Percentiles rank a stretch among this genome's conserved stretches.
Conservation (phyloP, 2,329 filamentous ascomycete genomes). For the Fusarium irregulare region DNA sequence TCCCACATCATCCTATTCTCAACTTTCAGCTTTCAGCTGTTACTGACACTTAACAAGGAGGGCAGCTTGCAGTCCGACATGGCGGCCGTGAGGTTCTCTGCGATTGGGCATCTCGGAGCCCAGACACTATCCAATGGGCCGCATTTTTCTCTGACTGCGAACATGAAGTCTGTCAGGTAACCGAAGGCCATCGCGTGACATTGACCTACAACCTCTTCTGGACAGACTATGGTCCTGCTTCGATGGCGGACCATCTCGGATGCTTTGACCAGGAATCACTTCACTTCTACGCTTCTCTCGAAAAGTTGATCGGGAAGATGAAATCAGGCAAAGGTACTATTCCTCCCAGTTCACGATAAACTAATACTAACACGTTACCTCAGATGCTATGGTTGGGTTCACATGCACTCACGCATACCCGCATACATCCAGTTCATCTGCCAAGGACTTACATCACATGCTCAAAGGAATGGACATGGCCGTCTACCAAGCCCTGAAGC, state of each 20-base stretch:
- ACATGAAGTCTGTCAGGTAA: slow-evolving; percentile 64
- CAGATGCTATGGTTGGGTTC: slow-evolving; percentile 58
- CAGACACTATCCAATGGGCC: slow-evolving; percentile 55
- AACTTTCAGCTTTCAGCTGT: too few species aligned
- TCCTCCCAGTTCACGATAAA: fast-evolving
- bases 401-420: slow-evolving; percentile 61
- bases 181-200: slow-evolving; percentile 59
- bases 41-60: slow-evolving; percentile 46
- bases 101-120: slow-evolving; percentile 53
- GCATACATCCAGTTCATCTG: slow-evolving; percentile 49
- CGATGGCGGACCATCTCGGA: slow-evolving; percentile 28
- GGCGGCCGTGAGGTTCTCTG: slow-evolving; percentile 50
- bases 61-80: slow-evolving; percentile 58
- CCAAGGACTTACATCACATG: slow-evolving; percentile 46
- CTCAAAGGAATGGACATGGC: slow-evolving; percentile 61
- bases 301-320: slow-evolving; percentile 3
- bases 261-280: slow-evolving; percentile 27
- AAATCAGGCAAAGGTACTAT: neutral
- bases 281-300: slow-evolving; percentile 8
- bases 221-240: slow-evolving; percentile 45
- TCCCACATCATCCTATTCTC: fast-evolving
- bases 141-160: slow-evolving; percentile 66
- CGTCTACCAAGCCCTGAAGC: slow-evolving; percentile 49
- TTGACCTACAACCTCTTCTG: slow-evolving; percentile 69
- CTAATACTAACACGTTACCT: neutral